phyloP scores from a whole-genome alignment of 2,329 filamentous ascomycete species.

The Aspergillus hortae region DNA sequence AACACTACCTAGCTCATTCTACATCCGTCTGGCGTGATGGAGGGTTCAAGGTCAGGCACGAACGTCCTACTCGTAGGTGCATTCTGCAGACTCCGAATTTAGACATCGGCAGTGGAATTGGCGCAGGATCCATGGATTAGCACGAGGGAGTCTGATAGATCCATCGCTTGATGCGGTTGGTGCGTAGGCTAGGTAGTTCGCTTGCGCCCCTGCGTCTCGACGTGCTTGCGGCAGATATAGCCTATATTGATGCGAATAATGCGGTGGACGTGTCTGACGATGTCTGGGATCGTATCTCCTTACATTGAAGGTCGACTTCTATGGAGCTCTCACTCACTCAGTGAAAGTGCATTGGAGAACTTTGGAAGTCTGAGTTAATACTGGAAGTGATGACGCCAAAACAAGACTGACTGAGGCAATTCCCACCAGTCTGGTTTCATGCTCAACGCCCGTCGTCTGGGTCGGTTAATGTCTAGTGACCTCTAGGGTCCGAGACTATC shows the following conservation, averaged over 20 bases:
- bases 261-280: not conserved
- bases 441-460: not conserved
- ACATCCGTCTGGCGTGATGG: not conserved
- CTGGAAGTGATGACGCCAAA: too few species aligned
- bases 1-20: not conserved
- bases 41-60: not conserved
- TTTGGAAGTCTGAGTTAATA: too few species aligned
- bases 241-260: not conserved
- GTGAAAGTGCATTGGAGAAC: too few species aligned
- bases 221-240: not conserved
- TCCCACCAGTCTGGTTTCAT: not conserved
- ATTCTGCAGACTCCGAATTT: not conserved
- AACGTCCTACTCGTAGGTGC: not conserved
- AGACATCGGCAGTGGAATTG: not conserved
- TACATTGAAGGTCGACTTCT: too few species aligned
- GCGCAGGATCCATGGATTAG: not conserved
- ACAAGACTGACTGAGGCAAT: not conserved
- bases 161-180: not conserved
- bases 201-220: not conserved
- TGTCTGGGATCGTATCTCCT: not conserved
- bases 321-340: too few species aligned
- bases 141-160: not conserved
- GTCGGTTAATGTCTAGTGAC: not conserved
- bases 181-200: not conserved
- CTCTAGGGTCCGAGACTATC: slow-evolving; percentile 1